Base-by-base conservation (phyloP, 805 yeast genomes). In the Pichia thaimueangensis region DNA sequence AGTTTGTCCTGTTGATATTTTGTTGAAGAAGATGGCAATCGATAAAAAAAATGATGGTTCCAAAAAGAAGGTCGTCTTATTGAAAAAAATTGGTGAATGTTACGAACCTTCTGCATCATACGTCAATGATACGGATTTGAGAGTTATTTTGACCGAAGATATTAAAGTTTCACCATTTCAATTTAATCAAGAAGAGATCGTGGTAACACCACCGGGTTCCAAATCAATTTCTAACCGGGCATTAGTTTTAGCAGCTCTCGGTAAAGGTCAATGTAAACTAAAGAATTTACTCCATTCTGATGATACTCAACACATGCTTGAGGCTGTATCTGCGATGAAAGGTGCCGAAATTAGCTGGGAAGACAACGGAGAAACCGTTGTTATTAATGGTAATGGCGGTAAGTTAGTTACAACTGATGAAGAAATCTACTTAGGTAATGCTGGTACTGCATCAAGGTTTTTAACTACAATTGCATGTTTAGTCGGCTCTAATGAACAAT, bases 171-270 rank as follows among this genome's bases (percentile, higher is more conserved):
- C 67, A 39, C 78, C 80, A 39, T 83, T 78, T 62, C 54, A 59
- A 39, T 51, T 63, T 25, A 49, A 56, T 2, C 69, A 73, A 6
- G 23, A 56, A 6, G 58, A 62, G 24, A 66, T 70, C 20, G 73
- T 68, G 16, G 75, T 86, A 28, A 70, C 73, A 11, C 98, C 98
- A 15, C 98, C 98, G 5, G 98, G 98, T 2, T 91, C 97, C 2
- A 93, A 93, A 61, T 91, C 97, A 4, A 91, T 93, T 46, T 89
- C 97, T 7, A 93, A 93, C 60, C 79, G 98, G 61, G 98, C 97
- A 6, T 70, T 93, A 45, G 78, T 93, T 13, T 69, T 93, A 50
- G 97, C 98, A 35, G 95, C 97, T 17, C 73, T 93, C 47, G 95
- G 96, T 47, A 65, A 73, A 41, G 97, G 97, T 34, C 74, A 80